phyloP scores from a whole-genome alignment of 257 asterid species.

The Haberlea rhodopensis region DNA sequence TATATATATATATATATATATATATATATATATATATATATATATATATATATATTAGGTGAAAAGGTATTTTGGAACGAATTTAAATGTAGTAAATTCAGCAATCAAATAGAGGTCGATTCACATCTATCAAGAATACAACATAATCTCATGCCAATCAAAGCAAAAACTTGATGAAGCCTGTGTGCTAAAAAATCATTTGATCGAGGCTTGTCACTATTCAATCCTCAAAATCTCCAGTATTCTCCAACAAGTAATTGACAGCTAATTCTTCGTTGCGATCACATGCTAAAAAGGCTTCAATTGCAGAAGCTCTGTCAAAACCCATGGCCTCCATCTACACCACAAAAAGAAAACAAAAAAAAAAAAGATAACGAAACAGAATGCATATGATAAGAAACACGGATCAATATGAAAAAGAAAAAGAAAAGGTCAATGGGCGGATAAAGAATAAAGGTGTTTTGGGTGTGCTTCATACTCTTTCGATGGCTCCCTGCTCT shows the following conservation, averaged over 20 bases:
- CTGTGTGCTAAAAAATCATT: constrained; percentile 11
- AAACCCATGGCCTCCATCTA: constrained; percentile 97
- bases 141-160: not conserved
- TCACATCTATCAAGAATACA: not conserved
- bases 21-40: too few species aligned
- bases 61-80: too few species aligned
- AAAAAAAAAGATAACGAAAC: not conserved
- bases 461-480: constrained; percentile 45
- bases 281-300: constrained; percentile 95
- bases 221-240: constrained; percentile 80
- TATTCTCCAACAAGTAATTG: constrained; percentile 81
- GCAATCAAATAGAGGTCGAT: not conserved
- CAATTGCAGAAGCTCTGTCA: constrained; percentile 78
- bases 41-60: too few species aligned
- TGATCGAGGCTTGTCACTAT: not conserved
- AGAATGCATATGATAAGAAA: not conserved
- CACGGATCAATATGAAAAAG: not conserved
- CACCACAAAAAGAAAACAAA: constrained; percentile 3
- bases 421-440: not conserved
- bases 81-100: not conserved
- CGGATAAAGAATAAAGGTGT: not conserved
- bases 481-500: constrained; percentile 85
- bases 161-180: constrained; percentile 17
- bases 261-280: constrained; percentile 89
- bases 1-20: too few species aligned